Conservation (phyloP, 768 basidiomycete species). For the Lactifluus volemus region DNA sequence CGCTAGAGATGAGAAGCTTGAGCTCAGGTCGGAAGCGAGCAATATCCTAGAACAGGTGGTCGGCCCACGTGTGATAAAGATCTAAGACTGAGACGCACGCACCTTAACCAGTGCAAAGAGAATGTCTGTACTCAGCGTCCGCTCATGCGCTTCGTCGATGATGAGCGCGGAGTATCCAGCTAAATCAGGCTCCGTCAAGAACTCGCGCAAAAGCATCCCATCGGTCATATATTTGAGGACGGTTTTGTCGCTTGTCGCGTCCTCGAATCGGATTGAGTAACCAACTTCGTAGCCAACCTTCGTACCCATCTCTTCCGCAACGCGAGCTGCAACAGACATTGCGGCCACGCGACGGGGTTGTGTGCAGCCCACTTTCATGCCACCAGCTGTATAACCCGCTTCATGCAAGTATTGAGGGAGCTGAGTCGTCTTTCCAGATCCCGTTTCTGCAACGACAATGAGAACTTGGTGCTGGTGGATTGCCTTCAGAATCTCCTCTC, state of each 20-base stretch:
- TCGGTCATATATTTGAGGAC: slow-evolving; percentile 99
- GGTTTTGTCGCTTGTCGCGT: slow-evolving; percentile 98
- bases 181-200: slow-evolving; percentile 93
- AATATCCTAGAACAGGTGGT: slow-evolving; percentile 60
- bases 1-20: slow-evolving; percentile 86
- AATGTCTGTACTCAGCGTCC: slow-evolving; percentile 97
- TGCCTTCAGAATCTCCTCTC: slow-evolving; percentile 81
- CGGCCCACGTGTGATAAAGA: slow-evolving; percentile 21
- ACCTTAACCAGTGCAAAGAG: slow-evolving; percentile 98
- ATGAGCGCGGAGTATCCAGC: slow-evolving; percentile 93
- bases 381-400: slow-evolving; percentile 85
- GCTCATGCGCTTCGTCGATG: slow-evolving; percentile 98
- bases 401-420: slow-evolving; percentile 97
- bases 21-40: slow-evolving; percentile 94
- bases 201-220: slow-evolving; percentile 95
- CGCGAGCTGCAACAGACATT: slow-evolving; percentile 98
- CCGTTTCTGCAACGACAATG: slow-evolving; percentile 97
- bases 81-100: slow-evolving; percentile 29
- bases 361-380: slow-evolving; percentile 89
- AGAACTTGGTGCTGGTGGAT: slow-evolving; percentile 89
- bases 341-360: slow-evolving; percentile 98
- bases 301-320: slow-evolving; percentile 97
- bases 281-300: slow-evolving; percentile 98
- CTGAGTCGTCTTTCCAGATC: slow-evolving; percentile 98
- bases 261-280: slow-evolving; percentile 99